Evolutionary conservation across 768 basidiomycete genomes (phyloP).

Genomic region (Macrolepiota fuliginosa): DNA sequence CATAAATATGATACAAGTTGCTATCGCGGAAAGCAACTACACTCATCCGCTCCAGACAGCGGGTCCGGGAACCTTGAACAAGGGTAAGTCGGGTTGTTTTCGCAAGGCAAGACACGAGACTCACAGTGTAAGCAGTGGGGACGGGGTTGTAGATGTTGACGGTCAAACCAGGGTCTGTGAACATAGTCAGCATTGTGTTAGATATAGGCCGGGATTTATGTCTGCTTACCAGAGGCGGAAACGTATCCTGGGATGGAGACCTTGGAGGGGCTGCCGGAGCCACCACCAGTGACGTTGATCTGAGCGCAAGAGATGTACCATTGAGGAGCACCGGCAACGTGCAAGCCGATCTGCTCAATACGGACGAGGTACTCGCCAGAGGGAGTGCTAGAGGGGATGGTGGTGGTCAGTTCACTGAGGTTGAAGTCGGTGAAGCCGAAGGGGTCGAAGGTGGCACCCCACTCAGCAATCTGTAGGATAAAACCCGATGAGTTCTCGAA

Average conservation of each 20-base stretch:
- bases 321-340: slow-evolving; percentile 43
- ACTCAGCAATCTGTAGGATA: slow-evolving; percentile 34
- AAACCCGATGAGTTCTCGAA: neutral
- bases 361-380: slow-evolving; percentile 45
- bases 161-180: slow-evolving; percentile 24
- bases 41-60: slow-evolving; percentile 15
- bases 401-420: slow-evolving; percentile 33
- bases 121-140: slow-evolving; percentile 24
- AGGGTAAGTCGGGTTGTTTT: neutral
- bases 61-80: slow-evolving; percentile 19
- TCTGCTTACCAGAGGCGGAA: slow-evolving; percentile 27
- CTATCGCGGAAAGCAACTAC: neutral
- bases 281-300: slow-evolving; percentile 41
- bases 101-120: neutral
- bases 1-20: neutral
- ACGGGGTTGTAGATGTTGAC: slow-evolving; percentile 27
- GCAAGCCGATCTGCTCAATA: slow-evolving; percentile 46
- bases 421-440: slow-evolving; percentile 32
- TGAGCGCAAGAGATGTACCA: slow-evolving; percentile 50
- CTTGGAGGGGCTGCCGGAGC: slow-evolving; percentile 40
- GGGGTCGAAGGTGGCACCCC: slow-evolving; percentile 37
- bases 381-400: slow-evolving; percentile 40
- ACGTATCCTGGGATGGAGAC: slow-evolving; percentile 52
- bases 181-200: neutral
- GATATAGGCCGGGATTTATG: neutral